Evolutionary conservation across 768 basidiomycete species (phyloP), one percentile per base, ranked within the genome.

Genomic region (Mycena haematopus): DNA sequence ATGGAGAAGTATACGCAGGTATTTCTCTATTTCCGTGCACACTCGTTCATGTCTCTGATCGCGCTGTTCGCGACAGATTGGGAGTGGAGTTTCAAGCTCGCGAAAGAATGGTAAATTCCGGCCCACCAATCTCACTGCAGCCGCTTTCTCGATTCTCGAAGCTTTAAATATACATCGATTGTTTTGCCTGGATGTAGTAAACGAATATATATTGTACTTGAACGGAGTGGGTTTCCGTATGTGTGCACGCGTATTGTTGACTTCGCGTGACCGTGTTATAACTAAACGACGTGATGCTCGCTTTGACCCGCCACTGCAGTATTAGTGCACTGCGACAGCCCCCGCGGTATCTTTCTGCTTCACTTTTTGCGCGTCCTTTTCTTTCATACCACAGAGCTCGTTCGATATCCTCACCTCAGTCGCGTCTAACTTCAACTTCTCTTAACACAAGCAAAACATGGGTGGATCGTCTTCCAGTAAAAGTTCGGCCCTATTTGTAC

Each of bases 81-180:
- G 79, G 86, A 91, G 63, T 98, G 96, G 96, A 76, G 72, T 25
- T 97, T 98, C 84, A 96, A 94, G 75, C 83, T 98, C 62, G 87
- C 82, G 46, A 96, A 96, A 79, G 94, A 96, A 68, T 98, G 96
- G 96, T 90, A 73, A 71, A 49, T 56, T 40, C 19, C 29, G 3
- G 14, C 31, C 11, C 50, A 45, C 22, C 10, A 17, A n/a, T n/a
- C n/a, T n/a, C n/a, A n/a, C n/a, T n/a, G n/a, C n/a, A n/a, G n/a
- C n/a, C 52, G 53, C 52, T 56, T 64, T 65, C 33, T 35, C 44
- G 45, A 40, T 22, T 27, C 51, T 58, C 44, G 22, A 40, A 51
- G 22, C 27, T 52, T 62, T 58, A 31, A 42, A 58, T 63, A 54
- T 63, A 54, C 29, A 49, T 45, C 47, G 25, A 53, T 50, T 47